Conservation (phyloP, 2,329 filamentous ascomycete genomes). For the Trichoderma atroviride region DNA sequence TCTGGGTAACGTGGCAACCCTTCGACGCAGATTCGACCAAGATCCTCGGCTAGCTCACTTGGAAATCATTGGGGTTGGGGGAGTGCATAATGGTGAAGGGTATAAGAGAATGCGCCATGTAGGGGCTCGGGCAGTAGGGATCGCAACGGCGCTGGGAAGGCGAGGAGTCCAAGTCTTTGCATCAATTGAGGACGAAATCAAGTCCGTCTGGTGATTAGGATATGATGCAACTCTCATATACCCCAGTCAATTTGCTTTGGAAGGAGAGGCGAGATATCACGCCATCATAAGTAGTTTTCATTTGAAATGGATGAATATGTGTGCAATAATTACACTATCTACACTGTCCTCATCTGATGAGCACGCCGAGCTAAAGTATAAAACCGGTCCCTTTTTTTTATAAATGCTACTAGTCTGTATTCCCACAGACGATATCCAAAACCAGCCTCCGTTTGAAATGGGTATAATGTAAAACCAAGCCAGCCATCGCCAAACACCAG, state of each 20-base stretch:
- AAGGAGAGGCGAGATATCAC: not conserved
- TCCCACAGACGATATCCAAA: constrained; percentile 19
- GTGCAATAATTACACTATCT: not conserved
- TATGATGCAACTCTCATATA: not conserved
- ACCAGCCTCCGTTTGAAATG: constrained; percentile 17
- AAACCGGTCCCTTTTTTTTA: not conserved
- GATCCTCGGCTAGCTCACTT: constrained; percentile 54
- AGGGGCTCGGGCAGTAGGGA: constrained; percentile 67
- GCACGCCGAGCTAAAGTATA: not conserved
- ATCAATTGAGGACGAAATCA: constrained; percentile 49
- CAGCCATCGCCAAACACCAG: constrained; percentile 13
- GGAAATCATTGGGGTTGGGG: constrained; percentile 70
- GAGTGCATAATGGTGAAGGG: constrained; percentile 65
- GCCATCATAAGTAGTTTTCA: not conserved
- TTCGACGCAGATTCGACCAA: constrained; percentile 62
- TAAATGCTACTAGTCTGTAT: constrained; percentile 6
- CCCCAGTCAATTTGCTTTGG: not conserved
- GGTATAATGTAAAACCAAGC: constrained; percentile 27
- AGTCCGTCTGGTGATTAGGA: constrained; percentile 28
- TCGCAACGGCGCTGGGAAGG: constrained; percentile 69
- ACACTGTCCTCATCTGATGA: constrained; percentile 8
- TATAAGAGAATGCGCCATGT: constrained; percentile 67
- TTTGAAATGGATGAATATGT: not conserved
- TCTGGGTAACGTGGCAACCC: constrained; percentile 72
- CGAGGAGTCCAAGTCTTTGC: constrained; percentile 65